phyloP scores from a whole-genome alignment of 2,329 filamentous ascomycete genomes.

The Trichothecium sympodiale region DNA sequence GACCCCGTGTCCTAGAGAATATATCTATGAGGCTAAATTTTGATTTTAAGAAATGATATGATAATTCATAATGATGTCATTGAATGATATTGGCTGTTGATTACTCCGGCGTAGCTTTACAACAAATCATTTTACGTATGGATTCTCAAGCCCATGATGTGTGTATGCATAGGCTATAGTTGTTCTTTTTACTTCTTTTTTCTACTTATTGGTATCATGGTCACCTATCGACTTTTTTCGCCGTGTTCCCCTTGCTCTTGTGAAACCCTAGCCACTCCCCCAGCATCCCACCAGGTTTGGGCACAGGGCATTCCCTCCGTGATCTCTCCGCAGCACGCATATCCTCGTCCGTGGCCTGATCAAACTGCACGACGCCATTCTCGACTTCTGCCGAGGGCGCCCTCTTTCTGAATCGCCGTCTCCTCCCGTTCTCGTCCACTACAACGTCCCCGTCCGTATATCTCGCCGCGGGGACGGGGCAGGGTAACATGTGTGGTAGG shows the following conservation, averaged over 20 bases:
- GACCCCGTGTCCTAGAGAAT: too few relatives aligned
- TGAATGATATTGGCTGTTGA: too few relatives aligned
- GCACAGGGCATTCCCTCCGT: constrained; percentile 77
- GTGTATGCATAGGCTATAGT: not conserved
- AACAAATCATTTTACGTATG: too few relatives aligned
- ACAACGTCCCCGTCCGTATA: constrained; percentile 58
- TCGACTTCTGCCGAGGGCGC: constrained; percentile 23
- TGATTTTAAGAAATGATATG: too few relatives aligned
- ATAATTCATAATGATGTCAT: too few relatives aligned
- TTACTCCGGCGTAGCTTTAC: too few relatives aligned
- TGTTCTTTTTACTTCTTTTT: too few relatives aligned
- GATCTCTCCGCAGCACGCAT: constrained; percentile 24
- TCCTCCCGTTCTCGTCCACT: constrained; percentile 33
- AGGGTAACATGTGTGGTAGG: constrained; percentile 82
- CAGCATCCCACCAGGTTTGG: constrained; percentile 73
- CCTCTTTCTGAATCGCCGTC: constrained; percentile 31
- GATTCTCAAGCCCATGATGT: not conserved
- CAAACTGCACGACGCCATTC: constrained; percentile 38
- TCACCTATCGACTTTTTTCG: constrained; percentile 14
- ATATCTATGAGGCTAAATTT: too few relatives aligned
- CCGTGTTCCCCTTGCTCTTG: constrained; percentile 15
- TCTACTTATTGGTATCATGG: not conserved
- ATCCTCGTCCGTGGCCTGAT: constrained; percentile 25
- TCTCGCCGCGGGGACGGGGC: constrained; percentile 67
- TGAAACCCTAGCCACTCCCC: constrained; percentile 66